phyloP scores from a whole-genome alignment of 2,329 filamentous ascomycete species.

The Aspergillus amoenus region DNA sequence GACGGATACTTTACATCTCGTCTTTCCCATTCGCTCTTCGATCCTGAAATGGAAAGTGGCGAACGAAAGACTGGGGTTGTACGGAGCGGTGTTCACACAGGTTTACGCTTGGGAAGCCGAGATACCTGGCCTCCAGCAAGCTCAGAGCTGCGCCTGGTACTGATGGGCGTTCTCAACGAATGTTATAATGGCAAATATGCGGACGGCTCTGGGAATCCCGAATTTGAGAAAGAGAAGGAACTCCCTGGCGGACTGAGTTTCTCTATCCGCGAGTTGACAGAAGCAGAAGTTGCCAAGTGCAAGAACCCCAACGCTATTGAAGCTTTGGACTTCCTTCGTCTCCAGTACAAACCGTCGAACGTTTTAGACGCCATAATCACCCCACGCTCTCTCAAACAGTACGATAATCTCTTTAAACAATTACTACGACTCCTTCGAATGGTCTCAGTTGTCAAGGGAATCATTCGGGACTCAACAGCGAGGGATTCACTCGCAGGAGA shows the following conservation, averaged over 20 bases:
- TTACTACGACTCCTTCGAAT: slow-evolving; percentile 76
- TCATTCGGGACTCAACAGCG: slow-evolving; percentile 58
- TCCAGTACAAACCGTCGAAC: slow-evolving; percentile 77
- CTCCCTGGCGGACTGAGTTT: slow-evolving; percentile 76
- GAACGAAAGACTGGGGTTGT: slow-evolving; percentile 70
- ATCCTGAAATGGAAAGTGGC: slow-evolving; percentile 75
- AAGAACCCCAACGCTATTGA: slow-evolving; percentile 80
- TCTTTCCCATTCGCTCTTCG: slow-evolving; percentile 80
- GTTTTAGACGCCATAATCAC: slow-evolving; percentile 75
- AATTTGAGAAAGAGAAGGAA: slow-evolving; percentile 28
- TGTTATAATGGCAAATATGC: slow-evolving; percentile 54
- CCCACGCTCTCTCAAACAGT: slow-evolving; percentile 67
- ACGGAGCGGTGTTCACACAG: slow-evolving; percentile 70
- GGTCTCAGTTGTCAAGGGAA: slow-evolving; percentile 69
- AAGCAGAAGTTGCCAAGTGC: slow-evolving; percentile 77
- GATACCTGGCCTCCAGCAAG: slow-evolving; percentile 91
- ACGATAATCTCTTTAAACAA: slow-evolving; percentile 80
- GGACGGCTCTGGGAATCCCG: slow-evolving; percentile 20
- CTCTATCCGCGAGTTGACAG: slow-evolving; percentile 74
- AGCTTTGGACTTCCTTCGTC: slow-evolving; percentile 86
- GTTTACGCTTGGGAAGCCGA: slow-evolving; percentile 76
- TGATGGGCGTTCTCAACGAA: slow-evolving; percentile 82
- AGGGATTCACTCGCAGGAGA: slow-evolving; percentile 32
- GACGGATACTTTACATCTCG: slow-evolving; percentile 80
- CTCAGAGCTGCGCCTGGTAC: slow-evolving; percentile 83